A percentile compares a stretch with the other conserved stretches of the same genome.
phyloP scores from a whole-genome alignment of 768 basidiomycete species.

The Pulveroboletus ravenelii region DNA sequence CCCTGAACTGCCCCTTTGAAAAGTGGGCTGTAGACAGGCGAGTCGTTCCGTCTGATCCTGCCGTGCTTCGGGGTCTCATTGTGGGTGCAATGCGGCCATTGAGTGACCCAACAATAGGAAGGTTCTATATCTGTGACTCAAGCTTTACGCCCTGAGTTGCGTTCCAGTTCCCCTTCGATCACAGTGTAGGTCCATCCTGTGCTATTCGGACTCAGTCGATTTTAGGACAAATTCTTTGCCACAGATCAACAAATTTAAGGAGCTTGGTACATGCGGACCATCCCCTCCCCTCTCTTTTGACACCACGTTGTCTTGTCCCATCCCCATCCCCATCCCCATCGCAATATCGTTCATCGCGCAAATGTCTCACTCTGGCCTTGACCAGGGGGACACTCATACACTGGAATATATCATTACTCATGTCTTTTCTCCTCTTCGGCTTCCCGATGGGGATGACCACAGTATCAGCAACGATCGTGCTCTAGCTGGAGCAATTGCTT shows the following conservation, averaged over 20 bases:
- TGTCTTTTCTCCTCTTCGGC: slow-evolving; percentile 39
- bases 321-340: neutral
- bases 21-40: neutral
- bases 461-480: slow-evolving; percentile 20
- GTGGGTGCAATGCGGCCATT: neutral
- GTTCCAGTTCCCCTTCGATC: neutral
- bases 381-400: neutral
- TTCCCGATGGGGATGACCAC: slow-evolving; percentile 34
- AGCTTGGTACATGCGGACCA: neutral
- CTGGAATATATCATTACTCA: slow-evolving; percentile 37
- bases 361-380: slow-evolving; percentile 8
- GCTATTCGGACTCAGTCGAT: slow-evolving; percentile 4
- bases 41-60: neutral
- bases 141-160: neutral
- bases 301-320: neutral
- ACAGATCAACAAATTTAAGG: neutral
- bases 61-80: neutral
- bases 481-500: slow-evolving; percentile 20
- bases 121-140: neutral
- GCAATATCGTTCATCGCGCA: neutral
- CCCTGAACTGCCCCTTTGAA: no score
- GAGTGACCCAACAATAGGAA: neutral
- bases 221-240: neutral
- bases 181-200: slow-evolving; percentile 9
- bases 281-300: neutral